Base-by-base conservation (phyloP, 306 rosid species). In the Abrus pulchellus region DNA sequence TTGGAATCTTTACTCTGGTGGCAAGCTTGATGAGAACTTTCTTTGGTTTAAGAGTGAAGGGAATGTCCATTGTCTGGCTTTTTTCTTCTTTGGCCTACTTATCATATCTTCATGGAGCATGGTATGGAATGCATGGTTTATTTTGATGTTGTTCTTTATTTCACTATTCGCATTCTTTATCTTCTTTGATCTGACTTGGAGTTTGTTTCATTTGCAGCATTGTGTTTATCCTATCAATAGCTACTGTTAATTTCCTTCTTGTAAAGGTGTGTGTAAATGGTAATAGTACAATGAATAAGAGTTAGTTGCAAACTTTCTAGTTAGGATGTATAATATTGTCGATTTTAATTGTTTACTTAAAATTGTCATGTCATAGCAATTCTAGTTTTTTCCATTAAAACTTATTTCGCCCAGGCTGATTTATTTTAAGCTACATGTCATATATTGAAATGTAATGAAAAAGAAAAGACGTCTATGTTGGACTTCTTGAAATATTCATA, bases 71-170 rank as follows among this genome's bases (percentile, higher is more conserved):
- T 75, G 66, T 91, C 36, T 95, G 97, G 97, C 89, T 95, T 81
- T 73, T 90, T 45, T 80, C 91, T 81, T 95, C 99, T 67, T 83
- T 90, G 78, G 38, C 76, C 55, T 95, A 95, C 89, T 90, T 91
- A 28, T 83, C 83, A 30, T 90, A 95, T 88, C 96, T 95, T 70
- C 99, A 95, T 83, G 97, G 97, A 78, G 96, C 97, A 68, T 95
- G 98, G 99, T 93, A 91, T 14, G 55, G 43, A 20, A 2, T 80
- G 34, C 68, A 14, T 7, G 66, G 32, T 72, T 85, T 60, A 69
- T 53, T 61, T 48, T 62, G 13, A 67, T 57, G 33, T 56, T 70
- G 1, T 72, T 52, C 52, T 80, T 50, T 76, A 57, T 75, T 29
- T 67, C 44, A 66, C 56, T 76, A 14, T 41, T 83, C 71, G 50